phyloP scores from a whole-genome alignment of 78 protist species.

The Polysphondylium violaceum region DNA sequence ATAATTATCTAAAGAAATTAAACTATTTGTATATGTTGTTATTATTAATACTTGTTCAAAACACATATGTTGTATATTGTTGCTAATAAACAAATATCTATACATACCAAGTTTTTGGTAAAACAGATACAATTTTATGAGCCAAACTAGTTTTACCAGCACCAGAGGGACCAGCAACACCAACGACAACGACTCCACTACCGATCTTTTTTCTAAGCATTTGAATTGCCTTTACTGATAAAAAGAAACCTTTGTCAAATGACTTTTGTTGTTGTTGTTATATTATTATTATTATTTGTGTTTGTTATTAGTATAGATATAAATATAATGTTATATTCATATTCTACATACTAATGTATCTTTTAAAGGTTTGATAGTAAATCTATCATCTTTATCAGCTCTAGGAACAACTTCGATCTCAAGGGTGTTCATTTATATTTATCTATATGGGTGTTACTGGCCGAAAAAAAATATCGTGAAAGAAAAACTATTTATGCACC shows the following conservation, averaged over 20 bases:
- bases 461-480: too few relatives aligned
- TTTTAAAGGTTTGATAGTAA: constrained; percentile 27
- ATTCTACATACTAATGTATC: constrained; percentile 49
- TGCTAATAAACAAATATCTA: not conserved
- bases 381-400: constrained; percentile 26
- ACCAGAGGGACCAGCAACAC: constrained; percentile 86
- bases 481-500: too few relatives aligned
- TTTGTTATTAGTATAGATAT: not conserved
- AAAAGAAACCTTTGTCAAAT: constrained; percentile 81
- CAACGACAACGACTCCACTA: constrained; percentile 53
- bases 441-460: not conserved
- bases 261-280: constrained; percentile 10
- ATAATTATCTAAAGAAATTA: constrained; percentile 85
- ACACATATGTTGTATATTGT: not conserved
- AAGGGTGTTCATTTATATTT: constrained; percentile 22
- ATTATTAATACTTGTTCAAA: not conserved
- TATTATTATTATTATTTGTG: not conserved
- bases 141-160: constrained; percentile 79
- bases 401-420: constrained; percentile 45
- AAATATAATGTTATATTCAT: not conserved
- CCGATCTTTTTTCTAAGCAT: constrained; percentile 50
- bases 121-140: constrained; percentile 63
- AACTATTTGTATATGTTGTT: constrained; percentile 5
- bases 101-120: constrained; percentile 67
- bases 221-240: constrained; percentile 73